phyloP scores from a whole-genome alignment of 352 stramenopile species.

The Pythium graminicola region DNA sequence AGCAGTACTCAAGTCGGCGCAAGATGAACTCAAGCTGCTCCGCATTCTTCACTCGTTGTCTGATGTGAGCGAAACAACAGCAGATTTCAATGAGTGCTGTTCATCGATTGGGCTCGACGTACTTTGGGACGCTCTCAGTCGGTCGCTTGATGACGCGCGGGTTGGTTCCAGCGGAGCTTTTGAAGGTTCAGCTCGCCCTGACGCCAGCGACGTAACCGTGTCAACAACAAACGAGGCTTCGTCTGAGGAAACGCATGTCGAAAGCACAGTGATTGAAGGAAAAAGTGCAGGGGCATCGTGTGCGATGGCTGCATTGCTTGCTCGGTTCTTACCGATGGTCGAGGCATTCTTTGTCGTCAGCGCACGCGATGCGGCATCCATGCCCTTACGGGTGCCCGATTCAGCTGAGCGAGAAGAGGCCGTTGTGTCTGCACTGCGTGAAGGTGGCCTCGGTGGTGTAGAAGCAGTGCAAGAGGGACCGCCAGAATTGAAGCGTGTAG shows the following conservation, averaged over 20 bases:
- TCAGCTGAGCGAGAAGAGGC: constrained; percentile 72
- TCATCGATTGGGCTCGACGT: constrained; percentile 58
- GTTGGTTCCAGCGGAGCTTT: constrained; percentile 8
- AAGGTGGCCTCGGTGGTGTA: constrained; percentile 47
- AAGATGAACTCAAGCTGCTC: constrained; percentile 94
- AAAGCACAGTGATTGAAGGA: constrained; percentile 80
- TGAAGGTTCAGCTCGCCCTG: neutral
- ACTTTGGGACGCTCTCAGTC: constrained; percentile 73
- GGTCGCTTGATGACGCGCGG: constrained; percentile 65
- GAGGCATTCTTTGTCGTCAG: constrained; percentile 99
- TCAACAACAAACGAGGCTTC: neutral
- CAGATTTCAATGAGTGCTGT: constrained; percentile 66
- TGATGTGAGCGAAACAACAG: constrained; percentile 66
- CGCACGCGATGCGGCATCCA: constrained; percentile 77
- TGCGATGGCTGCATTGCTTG: constrained; percentile 92
- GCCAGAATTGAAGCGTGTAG: constrained; percentile 28
- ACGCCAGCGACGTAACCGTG: neutral
- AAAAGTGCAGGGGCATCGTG: constrained; percentile 84
- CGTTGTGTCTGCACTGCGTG: constrained; percentile 61
- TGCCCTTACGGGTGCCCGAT: constrained; percentile 66
- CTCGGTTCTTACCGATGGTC: constrained; percentile 95
- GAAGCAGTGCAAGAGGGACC: constrained; percentile 19
- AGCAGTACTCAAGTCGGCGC: constrained; percentile 66
- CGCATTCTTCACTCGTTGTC: constrained; percentile 94
- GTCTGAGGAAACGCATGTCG: constrained; percentile 51